Base-by-base conservation (phyloP, 2,329 filamentous ascomycete genomes). In the Monosporascus ibericus region DNA sequence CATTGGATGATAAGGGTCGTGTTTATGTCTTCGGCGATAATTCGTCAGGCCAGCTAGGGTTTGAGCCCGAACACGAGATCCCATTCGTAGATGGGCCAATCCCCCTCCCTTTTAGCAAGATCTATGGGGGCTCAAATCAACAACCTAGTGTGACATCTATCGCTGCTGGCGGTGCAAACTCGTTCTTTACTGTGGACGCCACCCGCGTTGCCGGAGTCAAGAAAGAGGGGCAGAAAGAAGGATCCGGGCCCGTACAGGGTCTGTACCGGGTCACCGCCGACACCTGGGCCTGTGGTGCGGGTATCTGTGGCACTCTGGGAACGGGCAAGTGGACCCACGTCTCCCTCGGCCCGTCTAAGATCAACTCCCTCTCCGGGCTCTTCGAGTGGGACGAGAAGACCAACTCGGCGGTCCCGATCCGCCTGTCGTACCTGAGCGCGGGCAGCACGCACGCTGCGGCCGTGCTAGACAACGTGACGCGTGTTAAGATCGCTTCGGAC, bases 1-100 rank as follows among this genome's bases (percentile, higher is more conserved):
- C 84, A 1, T 77, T 91, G 17, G 89, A 92, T 65, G 81, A 81
- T 54, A 77, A 86, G 49, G 92, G 92, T 17, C 82, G 84, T 17
- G 79, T 94, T 17, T 96, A 94, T 68, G 78, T 85, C 6, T 97
- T 95, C 72, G 94, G 94, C 38, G 92, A 97, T 69, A 97, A 97
- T 71, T 85, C 85, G 0, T 81, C 83, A 44, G 94, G 94, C n/a
- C 94, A 97, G 69, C 78, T 97, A 3, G 92, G 92, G n/a, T 84
- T 92, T 61, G 83, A 90, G 48, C 82, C 80, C 50, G 83, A 84
- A 48, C 67, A 79, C 0, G 80, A 86, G 27, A 74, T 81, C 17
- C 76, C 82, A 7, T 80, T 74, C 52, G 75, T 88, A 24, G 88
- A 92, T 58, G 78, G 79, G 0, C 91, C 94, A 0, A 82, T 84